Conservation (phyloP, 345 rosid species). For the Eucalyptus leucophloia region DNA sequence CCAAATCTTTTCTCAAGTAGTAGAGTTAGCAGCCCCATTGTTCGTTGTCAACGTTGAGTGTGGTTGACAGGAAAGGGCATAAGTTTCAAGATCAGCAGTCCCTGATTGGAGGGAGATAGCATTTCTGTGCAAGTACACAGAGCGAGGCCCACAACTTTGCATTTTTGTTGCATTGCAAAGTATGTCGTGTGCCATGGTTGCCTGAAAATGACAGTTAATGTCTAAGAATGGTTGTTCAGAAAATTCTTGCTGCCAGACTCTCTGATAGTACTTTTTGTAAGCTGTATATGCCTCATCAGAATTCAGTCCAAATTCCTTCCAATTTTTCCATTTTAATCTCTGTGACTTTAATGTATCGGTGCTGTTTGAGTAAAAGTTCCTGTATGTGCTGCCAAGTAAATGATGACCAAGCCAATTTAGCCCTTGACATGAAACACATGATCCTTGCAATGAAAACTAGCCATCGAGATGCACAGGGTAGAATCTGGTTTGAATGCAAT, state of each 20-base stretch:
- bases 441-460: not conserved
- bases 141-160: not conserved
- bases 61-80: not conserved
- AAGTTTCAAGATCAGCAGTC: not conserved
- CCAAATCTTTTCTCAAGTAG: not conserved
- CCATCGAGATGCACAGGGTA: not conserved
- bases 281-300: not conserved
- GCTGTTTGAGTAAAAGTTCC: not conserved
- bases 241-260: not conserved
- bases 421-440: not conserved
- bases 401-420: not conserved
- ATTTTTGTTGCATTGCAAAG: not conserved
- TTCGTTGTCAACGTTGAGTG: not conserved
- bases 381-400: not conserved
- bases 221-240: not conserved
- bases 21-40: not conserved
- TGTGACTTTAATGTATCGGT: not conserved
- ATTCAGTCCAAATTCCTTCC: not conserved
- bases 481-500: not conserved
- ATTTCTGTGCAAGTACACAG: not conserved
- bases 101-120: not conserved
- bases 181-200: not conserved
- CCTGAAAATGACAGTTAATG: not conserved
- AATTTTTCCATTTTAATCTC: not conserved
- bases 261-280: not conserved